Percentiles rank a stretch among this genome's conserved stretches.
Evolutionary conservation across 345 rosid genomes (phyloP).

Genomic region (Zanthoxylum bungeanum): DNA sequence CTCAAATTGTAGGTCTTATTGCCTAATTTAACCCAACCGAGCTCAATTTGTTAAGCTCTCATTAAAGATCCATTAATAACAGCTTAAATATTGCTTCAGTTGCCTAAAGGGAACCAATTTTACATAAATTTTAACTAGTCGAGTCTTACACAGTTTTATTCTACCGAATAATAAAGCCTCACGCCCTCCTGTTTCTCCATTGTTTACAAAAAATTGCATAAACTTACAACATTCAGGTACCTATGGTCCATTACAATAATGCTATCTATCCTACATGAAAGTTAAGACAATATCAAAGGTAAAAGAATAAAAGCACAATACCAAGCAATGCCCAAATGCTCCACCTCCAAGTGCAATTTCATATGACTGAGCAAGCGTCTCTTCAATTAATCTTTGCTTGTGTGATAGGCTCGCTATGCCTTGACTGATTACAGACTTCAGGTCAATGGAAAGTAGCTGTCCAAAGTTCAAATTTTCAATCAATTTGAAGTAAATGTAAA

Average conservation of each 20-base stretch:
- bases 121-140: background rate
- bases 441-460: conserved; percentile 59
- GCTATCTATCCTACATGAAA: background rate
- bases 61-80: background rate
- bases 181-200: background rate
- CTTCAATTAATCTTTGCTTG: conserved; percentile 53
- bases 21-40: background rate
- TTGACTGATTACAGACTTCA: conserved; percentile 43
- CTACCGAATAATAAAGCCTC: background rate
- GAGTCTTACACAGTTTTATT: background rate
- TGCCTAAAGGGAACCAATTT: background rate
- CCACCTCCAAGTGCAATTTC: conserved; percentile 61
- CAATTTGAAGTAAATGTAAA: background rate
- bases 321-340: conserved; percentile 61
- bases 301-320: conserved; percentile 10
- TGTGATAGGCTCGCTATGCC: conserved; percentile 48
- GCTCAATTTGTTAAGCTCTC: background rate
- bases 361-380: conserved; percentile 43
- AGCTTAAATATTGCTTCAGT: background rate
- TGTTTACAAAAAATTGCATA: background rate
- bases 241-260: background rate
- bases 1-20: background rate
- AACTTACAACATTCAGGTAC: background rate
- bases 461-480: background rate
- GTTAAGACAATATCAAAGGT: background rate